These are phyloP conservation scores for Macrophomina pseudophaseolina DNA, from an alignment of 2,329 filamentous ascomycete genomes.

Conservation along the genomic window DNA sequence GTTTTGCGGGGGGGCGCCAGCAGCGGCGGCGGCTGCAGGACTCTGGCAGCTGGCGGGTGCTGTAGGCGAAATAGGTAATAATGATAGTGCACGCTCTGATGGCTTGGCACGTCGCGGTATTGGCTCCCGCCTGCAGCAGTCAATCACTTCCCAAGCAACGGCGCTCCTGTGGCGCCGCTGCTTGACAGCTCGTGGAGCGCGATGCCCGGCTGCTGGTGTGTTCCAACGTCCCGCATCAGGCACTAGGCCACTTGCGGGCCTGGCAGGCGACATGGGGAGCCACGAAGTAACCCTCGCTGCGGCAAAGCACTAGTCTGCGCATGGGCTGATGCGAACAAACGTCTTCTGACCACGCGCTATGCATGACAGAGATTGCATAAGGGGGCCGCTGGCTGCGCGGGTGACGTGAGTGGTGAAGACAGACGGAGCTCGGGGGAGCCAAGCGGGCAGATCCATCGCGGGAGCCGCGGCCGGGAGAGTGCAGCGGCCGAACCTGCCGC, in stretches of 20 bases:
- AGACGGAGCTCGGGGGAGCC: not conserved
- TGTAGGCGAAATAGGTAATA: not conserved
- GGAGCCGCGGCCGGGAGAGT: slow-evolving; percentile 14
- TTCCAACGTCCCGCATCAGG: slow-evolving; percentile 29
- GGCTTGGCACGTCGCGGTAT: slow-evolving; percentile 16
- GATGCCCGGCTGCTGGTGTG: slow-evolving; percentile 21
- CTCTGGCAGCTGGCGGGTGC: not conserved
- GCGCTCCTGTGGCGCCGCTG: slow-evolving; percentile 22
- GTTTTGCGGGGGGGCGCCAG: slow-evolving; percentile 19
- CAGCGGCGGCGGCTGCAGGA: not conserved
- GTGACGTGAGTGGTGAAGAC: slow-evolving; percentile 23
- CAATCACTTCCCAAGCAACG: slow-evolving; percentile 24
- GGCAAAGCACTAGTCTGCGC: slow-evolving; percentile 26
- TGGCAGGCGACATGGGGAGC: slow-evolving; percentile 26
- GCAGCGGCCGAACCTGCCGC: slow-evolving; percentile 18
- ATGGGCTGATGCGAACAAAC: slow-evolving; percentile 25
- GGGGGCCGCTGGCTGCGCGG: slow-evolving; percentile 15
- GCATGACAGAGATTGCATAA: slow-evolving; percentile 24
- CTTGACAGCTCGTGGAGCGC: slow-evolving; percentile 28
- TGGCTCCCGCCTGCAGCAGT: slow-evolving; percentile 24
- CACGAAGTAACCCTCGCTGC: slow-evolving; percentile 27
- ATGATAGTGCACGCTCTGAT: not conserved
- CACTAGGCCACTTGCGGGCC: slow-evolving; percentile 26
- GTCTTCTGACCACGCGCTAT: slow-evolving; percentile 27
- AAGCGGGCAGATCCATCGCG: slow-evolving; percentile 19